Evolutionary conservation across 345 rosid species (phyloP).

Genomic region (Citrus maxima): DNA sequence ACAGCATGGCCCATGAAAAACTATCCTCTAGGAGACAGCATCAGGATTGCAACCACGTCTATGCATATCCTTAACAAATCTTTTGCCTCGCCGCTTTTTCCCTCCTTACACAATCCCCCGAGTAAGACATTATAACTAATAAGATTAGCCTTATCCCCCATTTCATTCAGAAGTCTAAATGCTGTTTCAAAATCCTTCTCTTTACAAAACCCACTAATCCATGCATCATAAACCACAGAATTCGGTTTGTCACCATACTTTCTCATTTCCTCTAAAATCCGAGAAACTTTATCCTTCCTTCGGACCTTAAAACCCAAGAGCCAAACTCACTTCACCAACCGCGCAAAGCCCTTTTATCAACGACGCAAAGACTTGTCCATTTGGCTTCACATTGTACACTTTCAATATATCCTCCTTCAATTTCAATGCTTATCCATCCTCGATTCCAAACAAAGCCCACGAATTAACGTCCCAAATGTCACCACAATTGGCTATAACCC

Average conservation of each 20-base stretch:
- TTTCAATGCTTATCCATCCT: conserved; percentile 58
- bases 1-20: conserved; percentile 61
- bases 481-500: conserved; percentile 41
- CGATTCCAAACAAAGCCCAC: conserved; percentile 42
- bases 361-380: conserved; percentile 36
- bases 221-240: conserved; percentile 54
- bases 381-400: conserved; percentile 39
- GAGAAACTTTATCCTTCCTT: conserved; percentile 45
- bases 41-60: conserved; percentile 67
- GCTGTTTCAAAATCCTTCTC: conserved; percentile 57
- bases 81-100: conserved; percentile 52
- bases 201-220: conserved; percentile 51
- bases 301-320: conserved; percentile 53
- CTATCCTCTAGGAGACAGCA: conserved; percentile 65
- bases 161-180: conserved; percentile 45
- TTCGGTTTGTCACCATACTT: conserved; percentile 50
- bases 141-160: conserved; percentile 58
- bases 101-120: conserved; percentile 46
- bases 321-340: conserved; percentile 43
- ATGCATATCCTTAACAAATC: conserved; percentile 82
- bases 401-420: conserved; percentile 61
- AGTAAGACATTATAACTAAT: conserved; percentile 65
- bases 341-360: conserved; percentile 56
- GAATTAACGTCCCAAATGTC: conserved; percentile 60
- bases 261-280: conserved; percentile 56